Evolutionary conservation across 2,329 filamentous ascomycete species (phyloP), one percentile per base, ranked within the genome.

Genomic region (Juglanconis sp.): DNA sequence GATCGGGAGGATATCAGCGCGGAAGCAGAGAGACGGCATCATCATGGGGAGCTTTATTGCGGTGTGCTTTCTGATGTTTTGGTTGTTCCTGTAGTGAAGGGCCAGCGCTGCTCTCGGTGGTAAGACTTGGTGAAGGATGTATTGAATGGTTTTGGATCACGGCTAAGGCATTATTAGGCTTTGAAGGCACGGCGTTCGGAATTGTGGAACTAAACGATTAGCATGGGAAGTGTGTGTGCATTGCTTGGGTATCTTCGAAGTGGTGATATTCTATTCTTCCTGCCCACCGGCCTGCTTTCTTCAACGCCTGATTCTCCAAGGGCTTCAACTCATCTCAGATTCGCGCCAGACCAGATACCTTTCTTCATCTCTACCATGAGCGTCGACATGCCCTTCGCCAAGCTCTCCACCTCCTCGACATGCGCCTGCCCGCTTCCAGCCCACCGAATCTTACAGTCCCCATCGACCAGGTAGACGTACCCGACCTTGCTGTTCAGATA

Each of bases 21-120:
- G 96, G 81, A 96, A 96, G 83, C 87, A 94, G 73, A 87, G 95
- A 68, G 95, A 99, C 75, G 93, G 93, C 35, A 88, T 99, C 66
- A 96, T 99, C 65, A 84, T 99, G 79, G 95, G 92, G 17, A 80
- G 81, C 51, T 96, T 99, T 70, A 92, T 99, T 69, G 93, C 92
- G 0, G 84, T 96, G 68, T 98, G 95, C 77, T 96, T 96, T 71
- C 76, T 98, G 68, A 77, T 96, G 77, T 84, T 98, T 69, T 85
- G 94, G 69, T 96, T 87, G 73, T 90, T 95, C 71, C 77, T 87
- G 72, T 95, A 57, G 53, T 44, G 57, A 44, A 24, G 31, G 30
- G 6, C 11, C 34, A 60, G 49, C 47, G 42, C 24, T 46, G 11
- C 31, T 9, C 13, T 31, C 17, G 36, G 44, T 31, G 11, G 46